Base-by-base conservation (phyloP, 108 stramenopile species). In the Epipyxis sp. region DNA sequence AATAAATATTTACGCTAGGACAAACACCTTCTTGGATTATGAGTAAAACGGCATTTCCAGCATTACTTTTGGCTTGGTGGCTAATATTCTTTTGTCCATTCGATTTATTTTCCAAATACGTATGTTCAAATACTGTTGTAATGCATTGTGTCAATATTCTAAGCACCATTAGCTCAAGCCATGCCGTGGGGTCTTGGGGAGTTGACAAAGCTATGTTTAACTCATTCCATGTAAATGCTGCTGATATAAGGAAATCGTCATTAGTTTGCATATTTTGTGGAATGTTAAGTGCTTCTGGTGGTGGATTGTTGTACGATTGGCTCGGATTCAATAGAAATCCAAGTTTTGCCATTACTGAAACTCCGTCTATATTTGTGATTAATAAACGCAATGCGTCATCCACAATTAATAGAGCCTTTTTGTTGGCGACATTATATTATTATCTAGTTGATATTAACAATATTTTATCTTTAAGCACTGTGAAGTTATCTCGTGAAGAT, bases 171-270 rank as follows among this genome's bases (percentile, higher is more conserved):
- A 65, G 61, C 34, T 13, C 1, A 0, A 40, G 20, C 39, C 76
- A 76, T 59, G 76, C 76, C 13, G 39, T 59, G 0, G 37, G 57
- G 1, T 76, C 76, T 2, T 76, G 76, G 76, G 76, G 76, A 39
- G 0, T 1, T 1, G 76, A 76, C 42, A 76, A 76, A 57, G 76
- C 76, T 13, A 0, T 76, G 1, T 13, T 13, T 37, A 58, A 59
- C 13, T 46, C 3, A n/a, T 2, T 59, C 13, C 76, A 76, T 58
- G 1, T 59, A 32, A 58, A 58, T 32, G 10, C 13, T 37, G 61
- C 61, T 37, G 35, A 3, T 37, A 65, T 65, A 10, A 6, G 61
- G 25, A 65, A 25, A 32, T 65, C 61, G 20, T 25, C 20, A 6
- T 29, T 65, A 32, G 35, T 65, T 32, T 29, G 27, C 10, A 65